Conservation (phyloP, 768 basidiomycete species). For the Lactarius hengduanensis region DNA sequence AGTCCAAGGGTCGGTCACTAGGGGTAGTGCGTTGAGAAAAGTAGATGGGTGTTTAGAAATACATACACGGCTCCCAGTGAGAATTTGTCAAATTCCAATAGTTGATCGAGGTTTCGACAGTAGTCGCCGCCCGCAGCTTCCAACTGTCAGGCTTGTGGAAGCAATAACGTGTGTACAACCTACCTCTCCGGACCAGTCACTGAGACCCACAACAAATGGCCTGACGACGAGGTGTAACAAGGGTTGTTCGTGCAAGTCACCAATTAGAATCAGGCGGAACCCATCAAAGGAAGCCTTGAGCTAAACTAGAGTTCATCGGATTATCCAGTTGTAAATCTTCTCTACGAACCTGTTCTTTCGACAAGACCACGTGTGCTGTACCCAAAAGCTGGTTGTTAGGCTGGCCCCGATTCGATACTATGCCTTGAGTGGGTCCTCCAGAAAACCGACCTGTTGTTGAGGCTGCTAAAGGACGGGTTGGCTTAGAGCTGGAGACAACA, state of each 20-base stretch:
- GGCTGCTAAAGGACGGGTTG: conserved; percentile 21
- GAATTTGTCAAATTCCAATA: conserved; percentile 98
- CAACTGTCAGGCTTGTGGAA: conserved; percentile 9
- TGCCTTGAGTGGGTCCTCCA: conserved; percentile 10
- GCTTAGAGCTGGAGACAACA: conserved; percentile 33
- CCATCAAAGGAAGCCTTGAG: conserved; percentile 86
- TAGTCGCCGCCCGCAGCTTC: conserved; percentile 82
- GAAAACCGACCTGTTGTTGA: conserved; percentile 11
- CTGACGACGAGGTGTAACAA: conserved; percentile 86
- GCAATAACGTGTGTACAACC: conserved; percentile 25
- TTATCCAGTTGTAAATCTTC: background rate
- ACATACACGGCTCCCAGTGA: conserved; percentile 92
- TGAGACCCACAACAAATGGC: conserved; percentile 76
- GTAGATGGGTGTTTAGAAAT: background rate
- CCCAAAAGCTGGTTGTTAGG: conserved; percentile 30
- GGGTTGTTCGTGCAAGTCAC: conserved; percentile 93
- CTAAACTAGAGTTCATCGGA: conserved; percentile 40
- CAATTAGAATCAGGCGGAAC: conserved; percentile 89
- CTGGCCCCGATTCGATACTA: conserved; percentile 1
- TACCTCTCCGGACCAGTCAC: conserved; percentile 95
- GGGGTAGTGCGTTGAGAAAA: background rate
- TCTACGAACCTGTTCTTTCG: conserved; percentile 73
- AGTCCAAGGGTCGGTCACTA: conserved; percentile 96
- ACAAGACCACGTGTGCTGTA: conserved; percentile 53
- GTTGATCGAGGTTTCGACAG: conserved; percentile 77